These are phyloP conservation scores for Penicillium pancosmium DNA, from an alignment of 495 filamentous ascomycete species.

Conservation along the genomic window DNA sequence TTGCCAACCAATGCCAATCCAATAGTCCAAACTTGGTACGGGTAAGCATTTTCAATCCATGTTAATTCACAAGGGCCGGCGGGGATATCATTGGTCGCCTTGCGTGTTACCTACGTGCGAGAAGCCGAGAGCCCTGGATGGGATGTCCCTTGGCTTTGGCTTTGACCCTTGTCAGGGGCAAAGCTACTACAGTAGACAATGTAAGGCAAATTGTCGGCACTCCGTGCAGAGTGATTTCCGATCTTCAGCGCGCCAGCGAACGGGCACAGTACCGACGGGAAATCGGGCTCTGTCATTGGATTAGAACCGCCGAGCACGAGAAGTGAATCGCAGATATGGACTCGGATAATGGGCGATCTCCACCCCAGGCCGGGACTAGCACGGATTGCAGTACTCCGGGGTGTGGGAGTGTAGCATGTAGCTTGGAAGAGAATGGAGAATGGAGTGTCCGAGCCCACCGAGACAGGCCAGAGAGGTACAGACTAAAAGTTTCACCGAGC, in stretches of 20 bases:
- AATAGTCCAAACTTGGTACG: background rate
- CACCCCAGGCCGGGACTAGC: background rate
- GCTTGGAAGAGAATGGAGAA: background rate
- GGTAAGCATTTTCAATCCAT: background rate
- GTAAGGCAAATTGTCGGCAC: background rate
- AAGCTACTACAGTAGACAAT: background rate
- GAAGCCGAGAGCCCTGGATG: no score
- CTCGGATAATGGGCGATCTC: background rate
- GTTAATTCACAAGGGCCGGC: background rate
- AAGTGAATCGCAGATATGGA: no score
- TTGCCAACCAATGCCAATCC: background rate
- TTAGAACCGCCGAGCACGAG: background rate
- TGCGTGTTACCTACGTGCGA: background rate
- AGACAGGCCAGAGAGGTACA: background rate
- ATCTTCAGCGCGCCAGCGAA: background rate
- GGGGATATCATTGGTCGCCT: background rate
- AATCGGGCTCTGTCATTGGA: background rate
- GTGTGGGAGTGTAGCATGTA: background rate
- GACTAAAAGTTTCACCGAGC: slow-evolving; percentile 7
- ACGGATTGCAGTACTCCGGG: slow-evolving; percentile 5
- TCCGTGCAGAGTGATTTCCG: background rate
- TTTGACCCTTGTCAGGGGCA: background rate
- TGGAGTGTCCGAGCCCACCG: background rate
- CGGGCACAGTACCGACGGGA: background rate
- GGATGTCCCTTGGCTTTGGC: background rate